A percentile compares a stretch with the other conserved stretches of the same genome.
Evolutionary conservation across 257 asterid genomes (phyloP).

Genomic region (Salvia splendens): DNA sequence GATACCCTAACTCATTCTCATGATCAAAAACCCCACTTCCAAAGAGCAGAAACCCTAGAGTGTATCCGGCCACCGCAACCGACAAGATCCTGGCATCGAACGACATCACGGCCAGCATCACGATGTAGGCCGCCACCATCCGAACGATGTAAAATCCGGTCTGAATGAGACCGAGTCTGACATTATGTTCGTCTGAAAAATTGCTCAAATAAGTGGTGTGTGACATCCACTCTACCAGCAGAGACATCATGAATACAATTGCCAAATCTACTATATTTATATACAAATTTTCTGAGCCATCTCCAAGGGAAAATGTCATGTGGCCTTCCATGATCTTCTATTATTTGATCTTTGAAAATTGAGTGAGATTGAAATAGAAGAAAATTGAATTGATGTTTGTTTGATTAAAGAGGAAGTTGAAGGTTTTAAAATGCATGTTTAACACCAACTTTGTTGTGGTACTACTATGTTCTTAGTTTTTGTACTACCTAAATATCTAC

Average conservation of each 20-base stretch:
- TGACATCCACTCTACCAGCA: conserved; percentile 35
- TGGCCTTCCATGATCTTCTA: conserved; percentile 21
- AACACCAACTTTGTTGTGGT: background rate
- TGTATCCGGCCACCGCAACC: conserved; percentile 37
- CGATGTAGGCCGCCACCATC: conserved; percentile 30
- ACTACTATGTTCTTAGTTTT: background rate
- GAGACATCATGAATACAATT: conserved; percentile 27
- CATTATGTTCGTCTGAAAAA: conserved; percentile 4
- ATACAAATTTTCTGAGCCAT: conserved; percentile 24
- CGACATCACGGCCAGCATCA: conserved; percentile 46
- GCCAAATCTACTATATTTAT: conserved; percentile 25
- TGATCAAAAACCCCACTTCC: conserved; percentile 32
- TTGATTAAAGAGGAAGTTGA: background rate
- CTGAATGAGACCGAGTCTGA: conserved; percentile 33
- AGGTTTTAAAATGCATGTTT: background rate
- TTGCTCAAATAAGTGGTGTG: conserved; percentile 35
- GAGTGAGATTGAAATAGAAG: background rate
- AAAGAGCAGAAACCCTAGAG: conserved; percentile 37
- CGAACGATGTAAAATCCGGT: conserved; percentile 32
- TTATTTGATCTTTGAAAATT: no score
- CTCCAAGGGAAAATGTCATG: conserved; percentile 27
- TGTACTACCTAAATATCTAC: background rate
- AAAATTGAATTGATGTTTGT: background rate
- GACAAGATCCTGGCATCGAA: conserved; percentile 32
- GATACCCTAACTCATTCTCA: conserved; percentile 5